Percentiles rank a stretch among this genome's conserved stretches.
Conservation (phyloP, 2,329 filamentous ascomycete species). For the Davidsoniella virescens region DNA sequence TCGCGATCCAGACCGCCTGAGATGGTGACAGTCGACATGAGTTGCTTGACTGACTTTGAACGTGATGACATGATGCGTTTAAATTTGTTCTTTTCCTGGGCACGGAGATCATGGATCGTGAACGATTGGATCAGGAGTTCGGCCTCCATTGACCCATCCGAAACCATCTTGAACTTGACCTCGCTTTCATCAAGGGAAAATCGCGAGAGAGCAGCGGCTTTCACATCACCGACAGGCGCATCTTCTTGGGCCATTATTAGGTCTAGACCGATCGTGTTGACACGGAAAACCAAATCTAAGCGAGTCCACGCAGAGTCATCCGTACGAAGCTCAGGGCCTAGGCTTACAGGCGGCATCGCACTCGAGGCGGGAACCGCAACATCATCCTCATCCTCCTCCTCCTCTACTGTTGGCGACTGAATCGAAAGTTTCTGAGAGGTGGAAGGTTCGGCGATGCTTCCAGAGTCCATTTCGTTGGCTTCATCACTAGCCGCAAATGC, state of each 20-base stretch:
- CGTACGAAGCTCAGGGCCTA: slow-evolving; percentile 54
- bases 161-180: slow-evolving; percentile 83
- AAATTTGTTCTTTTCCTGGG: slow-evolving; percentile 83
- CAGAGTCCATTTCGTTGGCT: not conserved
- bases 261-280: slow-evolving; percentile 76
- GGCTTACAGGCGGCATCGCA: slow-evolving; percentile 20
- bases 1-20: slow-evolving; percentile 54
- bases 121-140: slow-evolving; percentile 90
- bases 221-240: slow-evolving; percentile 61
- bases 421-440: not conserved
- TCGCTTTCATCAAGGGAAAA: slow-evolving; percentile 90
- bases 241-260: slow-evolving; percentile 62
- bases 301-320: slow-evolving; percentile 71
- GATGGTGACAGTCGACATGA: slow-evolving; percentile 94
- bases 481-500: slow-evolving; percentile 42
- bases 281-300: slow-evolving; percentile 78
- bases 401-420: not conserved
- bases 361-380: slow-evolving; percentile 1
- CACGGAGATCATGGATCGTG: slow-evolving; percentile 85
- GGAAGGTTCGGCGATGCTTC: not conserved
- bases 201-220: slow-evolving; percentile 70
- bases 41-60: slow-evolving; percentile 88
- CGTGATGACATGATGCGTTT: slow-evolving; percentile 95
- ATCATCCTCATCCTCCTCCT: slow-evolving; percentile 1
- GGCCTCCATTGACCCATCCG: slow-evolving; percentile 77